Percentiles rank a stretch among this genome's conserved stretches.
phyloP scores from a whole-genome alignment of 2,329 filamentous ascomycete genomes.

The Sporothrix sp. region DNA sequence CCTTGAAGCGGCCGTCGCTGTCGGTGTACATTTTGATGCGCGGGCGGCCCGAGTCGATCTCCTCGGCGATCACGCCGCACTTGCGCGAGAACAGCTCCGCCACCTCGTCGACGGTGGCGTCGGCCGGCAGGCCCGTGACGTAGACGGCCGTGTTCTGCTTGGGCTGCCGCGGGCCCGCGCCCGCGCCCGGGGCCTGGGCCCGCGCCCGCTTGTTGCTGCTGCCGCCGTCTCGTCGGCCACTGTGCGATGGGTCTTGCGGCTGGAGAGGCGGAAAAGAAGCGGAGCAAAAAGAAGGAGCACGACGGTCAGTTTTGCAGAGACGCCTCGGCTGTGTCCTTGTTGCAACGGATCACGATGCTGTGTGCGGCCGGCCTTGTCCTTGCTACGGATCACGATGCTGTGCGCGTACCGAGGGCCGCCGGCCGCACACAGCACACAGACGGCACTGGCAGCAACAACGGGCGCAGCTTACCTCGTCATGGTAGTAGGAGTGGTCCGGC shows the following conservation, averaged over 20 bases:
- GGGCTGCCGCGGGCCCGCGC: constrained; percentile 37
- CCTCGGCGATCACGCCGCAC: constrained; percentile 85
- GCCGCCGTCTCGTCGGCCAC: constrained; percentile 3
- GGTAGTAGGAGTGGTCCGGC: constrained; percentile 26
- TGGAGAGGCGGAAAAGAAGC: background rate
- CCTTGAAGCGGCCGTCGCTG: constrained; percentile 76
- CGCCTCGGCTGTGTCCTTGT: background rate
- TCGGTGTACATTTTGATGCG: constrained; percentile 91
- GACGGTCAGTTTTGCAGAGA: constrained; percentile 1
- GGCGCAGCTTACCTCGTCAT: constrained; percentile 33
- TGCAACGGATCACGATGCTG: too few species aligned
- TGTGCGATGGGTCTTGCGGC: constrained; percentile 6
- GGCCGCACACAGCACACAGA: constrained; percentile 2
- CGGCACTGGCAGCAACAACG: constrained; percentile 12
- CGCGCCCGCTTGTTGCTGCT: constrained; percentile 15
- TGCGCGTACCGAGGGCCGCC: too few species aligned
- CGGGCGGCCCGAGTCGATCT: constrained; percentile 78
- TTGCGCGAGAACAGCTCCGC: constrained; percentile 72
- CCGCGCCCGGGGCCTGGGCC: too few species aligned
- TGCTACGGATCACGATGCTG: too few species aligned
- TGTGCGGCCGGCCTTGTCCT: too few species aligned
- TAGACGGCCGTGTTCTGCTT: constrained; percentile 83
- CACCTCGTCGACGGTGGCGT: constrained; percentile 72
- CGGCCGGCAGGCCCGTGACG: constrained; percentile 74
- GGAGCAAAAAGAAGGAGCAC: background rate